Conservation (phyloP, 106 monocot genomes). For the Posidonia australis region DNA sequence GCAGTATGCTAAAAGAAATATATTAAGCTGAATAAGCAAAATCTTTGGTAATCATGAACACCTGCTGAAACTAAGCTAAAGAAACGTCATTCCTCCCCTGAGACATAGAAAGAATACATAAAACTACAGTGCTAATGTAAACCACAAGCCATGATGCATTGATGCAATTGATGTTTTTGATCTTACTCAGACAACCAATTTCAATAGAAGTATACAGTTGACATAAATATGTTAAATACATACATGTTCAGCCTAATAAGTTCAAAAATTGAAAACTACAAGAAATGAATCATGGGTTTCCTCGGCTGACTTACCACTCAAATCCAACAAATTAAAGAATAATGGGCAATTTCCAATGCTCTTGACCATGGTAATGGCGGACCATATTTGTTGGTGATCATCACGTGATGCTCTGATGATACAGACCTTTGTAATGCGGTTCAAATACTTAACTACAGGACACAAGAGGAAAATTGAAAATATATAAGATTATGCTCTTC, state of each 20-base stretch:
- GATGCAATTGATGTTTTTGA: too few species aligned
- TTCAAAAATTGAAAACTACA: neutral
- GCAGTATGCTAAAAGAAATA: too few species aligned
- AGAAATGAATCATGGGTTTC: neutral
- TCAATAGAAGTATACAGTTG: too few species aligned
- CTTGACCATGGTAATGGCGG: conserved; percentile 78
- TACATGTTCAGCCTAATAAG: neutral
- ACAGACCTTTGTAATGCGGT: conserved; percentile 58
- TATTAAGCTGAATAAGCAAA: too few species aligned
- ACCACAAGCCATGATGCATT: too few species aligned
- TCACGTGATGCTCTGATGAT: conserved; percentile 60
- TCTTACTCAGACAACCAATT: too few species aligned
- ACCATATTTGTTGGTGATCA: conserved; percentile 73
- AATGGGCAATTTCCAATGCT: conserved; percentile 60
- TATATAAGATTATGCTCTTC: neutral
- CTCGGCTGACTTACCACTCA: conserved; percentile 27
- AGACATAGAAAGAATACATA: too few species aligned
- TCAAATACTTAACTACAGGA: conserved; percentile 76
- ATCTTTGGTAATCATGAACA: too few species aligned
- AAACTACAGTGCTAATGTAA: too few species aligned
- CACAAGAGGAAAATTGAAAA: neutral
- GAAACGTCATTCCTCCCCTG: too few species aligned
- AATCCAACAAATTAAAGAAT: conserved; percentile 38
- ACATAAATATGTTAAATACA: neutral
- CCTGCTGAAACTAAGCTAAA: too few species aligned